Conservation (phyloP, 2,329 filamentous ascomycete genomes). For the Arachnopeziza araneosa region DNA sequence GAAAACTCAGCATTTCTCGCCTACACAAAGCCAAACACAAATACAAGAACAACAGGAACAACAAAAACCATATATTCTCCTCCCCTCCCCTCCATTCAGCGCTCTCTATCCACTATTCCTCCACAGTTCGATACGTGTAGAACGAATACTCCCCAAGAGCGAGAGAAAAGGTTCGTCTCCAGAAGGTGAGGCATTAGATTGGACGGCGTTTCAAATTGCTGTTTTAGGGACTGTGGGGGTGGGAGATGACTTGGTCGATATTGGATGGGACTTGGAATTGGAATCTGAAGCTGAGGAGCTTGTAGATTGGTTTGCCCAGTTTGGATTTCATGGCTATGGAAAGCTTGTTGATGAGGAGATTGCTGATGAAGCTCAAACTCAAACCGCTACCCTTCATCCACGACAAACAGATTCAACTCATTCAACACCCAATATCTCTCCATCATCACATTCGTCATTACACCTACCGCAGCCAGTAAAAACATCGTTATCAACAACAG, state of each 20-base stretch:
- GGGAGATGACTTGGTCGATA: slow-evolving; percentile 37
- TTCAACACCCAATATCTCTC: no score
- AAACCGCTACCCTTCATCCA: no score
- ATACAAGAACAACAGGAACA: background rate
- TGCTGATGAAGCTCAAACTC: no score
- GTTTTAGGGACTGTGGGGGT: slow-evolving; percentile 47
- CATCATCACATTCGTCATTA: no score
- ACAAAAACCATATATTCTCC: slow-evolving; percentile 33
- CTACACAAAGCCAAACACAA: background rate
- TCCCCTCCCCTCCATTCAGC: slow-evolving; percentile 40
- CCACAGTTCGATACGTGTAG: slow-evolving; percentile 51
- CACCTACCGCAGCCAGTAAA: no score
- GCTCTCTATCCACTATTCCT: slow-evolving; percentile 43
- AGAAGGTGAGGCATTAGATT: slow-evolving; percentile 49
- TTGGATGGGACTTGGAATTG: slow-evolving; percentile 7
- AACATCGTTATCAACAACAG: no score
- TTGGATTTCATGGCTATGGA: no score
- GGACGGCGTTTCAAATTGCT: slow-evolving; percentile 61
- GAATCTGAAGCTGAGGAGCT: background rate
- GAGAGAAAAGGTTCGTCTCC: slow-evolving; percentile 18
- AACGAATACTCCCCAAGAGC: slow-evolving; percentile 36
- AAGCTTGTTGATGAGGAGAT: no score
- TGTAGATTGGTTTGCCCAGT: background rate
- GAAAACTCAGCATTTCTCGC: background rate
- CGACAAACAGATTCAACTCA: no score